phyloP scores from a whole-genome alignment of 2,329 filamentous ascomycete genomes.

The Tolypocladium tundrense region DNA sequence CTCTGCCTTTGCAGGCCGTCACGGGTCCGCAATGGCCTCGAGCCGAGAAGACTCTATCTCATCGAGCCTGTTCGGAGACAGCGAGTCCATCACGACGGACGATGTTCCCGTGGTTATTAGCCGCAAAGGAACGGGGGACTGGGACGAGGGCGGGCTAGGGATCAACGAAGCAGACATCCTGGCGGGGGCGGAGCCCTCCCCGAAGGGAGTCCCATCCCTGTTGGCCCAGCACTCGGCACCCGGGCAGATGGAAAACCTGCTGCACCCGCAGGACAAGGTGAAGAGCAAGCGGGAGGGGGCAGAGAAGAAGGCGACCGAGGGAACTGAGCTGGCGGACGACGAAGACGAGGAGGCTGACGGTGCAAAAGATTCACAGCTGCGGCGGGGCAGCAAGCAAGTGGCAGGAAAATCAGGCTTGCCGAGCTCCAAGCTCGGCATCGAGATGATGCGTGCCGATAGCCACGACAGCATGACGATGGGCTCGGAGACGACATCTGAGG shows the following conservation, averaged over 20 bases:
- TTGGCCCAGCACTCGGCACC: slow-evolving; percentile 56
- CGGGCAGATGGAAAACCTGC: slow-evolving; percentile 42
- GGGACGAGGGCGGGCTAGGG: slow-evolving; percentile 68
- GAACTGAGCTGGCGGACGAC: slow-evolving; percentile 80
- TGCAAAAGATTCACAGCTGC: slow-evolving; percentile 32
- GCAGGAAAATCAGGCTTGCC: slow-evolving; percentile 47
- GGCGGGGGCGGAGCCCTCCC: slow-evolving; percentile 19
- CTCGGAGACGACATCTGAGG: slow-evolving; percentile 40
- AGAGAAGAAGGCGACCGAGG: slow-evolving; percentile 63
- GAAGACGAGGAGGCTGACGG: slow-evolving; percentile 82
- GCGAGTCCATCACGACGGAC: slow-evolving; percentile 67
- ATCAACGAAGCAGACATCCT: slow-evolving; percentile 55
- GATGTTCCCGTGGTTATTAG: slow-evolving; percentile 68
- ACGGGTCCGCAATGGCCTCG: slow-evolving; percentile 69
- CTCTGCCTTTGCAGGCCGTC: slow-evolving; percentile 56
- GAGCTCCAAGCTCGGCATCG: slow-evolving; percentile 82
- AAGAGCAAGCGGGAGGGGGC: slow-evolving; percentile 64
- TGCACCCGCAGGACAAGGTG: slow-evolving; percentile 62
- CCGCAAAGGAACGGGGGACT: slow-evolving; percentile 65
- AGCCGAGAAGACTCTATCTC: slow-evolving; percentile 84
- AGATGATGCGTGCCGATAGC: slow-evolving; percentile 97
- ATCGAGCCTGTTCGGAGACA: slow-evolving; percentile 79
- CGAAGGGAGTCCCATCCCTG: slow-evolving; percentile 40
- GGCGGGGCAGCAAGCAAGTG: slow-evolving; percentile 28
- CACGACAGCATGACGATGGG: slow-evolving; percentile 63